Evolutionary conservation across 768 basidiomycete species (phyloP).

Genomic region (Sutorius australiensis): DNA sequence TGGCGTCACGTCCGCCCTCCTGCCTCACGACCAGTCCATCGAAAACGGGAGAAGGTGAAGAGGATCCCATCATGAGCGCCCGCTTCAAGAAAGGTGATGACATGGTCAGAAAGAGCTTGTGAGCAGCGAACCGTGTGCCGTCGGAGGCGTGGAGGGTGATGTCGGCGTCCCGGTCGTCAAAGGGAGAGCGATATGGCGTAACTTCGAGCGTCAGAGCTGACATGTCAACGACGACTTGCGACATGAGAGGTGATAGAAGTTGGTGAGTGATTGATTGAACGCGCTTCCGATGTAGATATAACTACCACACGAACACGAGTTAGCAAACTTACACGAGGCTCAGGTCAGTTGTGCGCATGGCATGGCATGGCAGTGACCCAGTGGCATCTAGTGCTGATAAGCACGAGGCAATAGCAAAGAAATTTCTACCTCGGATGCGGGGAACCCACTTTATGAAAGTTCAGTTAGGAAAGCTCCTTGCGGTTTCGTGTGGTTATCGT

Average conservation of each 20-base stretch:
- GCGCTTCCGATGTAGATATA: conserved; percentile 28
- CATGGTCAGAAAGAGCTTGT: conserved; percentile 39
- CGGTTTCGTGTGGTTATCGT: conserved; percentile 5
- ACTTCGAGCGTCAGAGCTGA: conserved; percentile 29
- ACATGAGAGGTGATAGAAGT: conserved; percentile 22
- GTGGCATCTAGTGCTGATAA: conserved; percentile 16
- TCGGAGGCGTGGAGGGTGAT: conserved; percentile 42
- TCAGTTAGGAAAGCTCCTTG: conserved; percentile 21
- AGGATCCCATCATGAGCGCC: conserved; percentile 20
- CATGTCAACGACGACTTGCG: conserved; percentile 24
- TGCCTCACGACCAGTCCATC: conserved; percentile 22
- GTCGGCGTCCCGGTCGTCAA: conserved; percentile 41
- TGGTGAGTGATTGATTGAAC: conserved; percentile 13
- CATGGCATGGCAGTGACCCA: conserved; percentile 23
- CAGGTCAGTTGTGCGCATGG: conserved; percentile 28
- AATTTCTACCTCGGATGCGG: not conserved
- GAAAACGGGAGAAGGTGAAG: conserved; percentile 29
- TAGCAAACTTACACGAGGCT: conserved; percentile 24
- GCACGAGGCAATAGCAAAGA: conserved; percentile 22
- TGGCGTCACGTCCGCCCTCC: conserved; percentile 24
- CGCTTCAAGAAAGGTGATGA: conserved; percentile 41
- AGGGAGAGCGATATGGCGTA: conserved; percentile 29
- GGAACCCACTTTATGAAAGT: not conserved
- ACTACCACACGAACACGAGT: conserved; percentile 12
- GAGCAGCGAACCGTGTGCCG: conserved; percentile 41